These are phyloP conservation scores for Leishmania gerbilli DNA, from an alignment of 208 protist genomes.

Conservation along the genomic window DNA sequence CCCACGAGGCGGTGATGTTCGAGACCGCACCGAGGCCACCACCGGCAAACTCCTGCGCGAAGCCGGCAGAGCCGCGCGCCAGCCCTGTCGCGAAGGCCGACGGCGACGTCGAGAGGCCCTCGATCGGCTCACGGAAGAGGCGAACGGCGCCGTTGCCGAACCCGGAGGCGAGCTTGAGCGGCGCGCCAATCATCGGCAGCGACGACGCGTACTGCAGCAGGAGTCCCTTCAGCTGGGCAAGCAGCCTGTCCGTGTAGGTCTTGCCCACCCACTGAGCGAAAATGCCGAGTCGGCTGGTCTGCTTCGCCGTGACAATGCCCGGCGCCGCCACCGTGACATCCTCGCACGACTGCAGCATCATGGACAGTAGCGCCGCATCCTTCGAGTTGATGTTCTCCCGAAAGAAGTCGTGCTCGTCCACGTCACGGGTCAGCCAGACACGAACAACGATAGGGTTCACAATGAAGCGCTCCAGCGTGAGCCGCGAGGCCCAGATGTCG, in stretches of 20 bases:
- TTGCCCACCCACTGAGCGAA: conserved; percentile 74
- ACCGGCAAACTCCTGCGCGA: conserved; percentile 70
- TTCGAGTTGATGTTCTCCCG: conserved; percentile 65
- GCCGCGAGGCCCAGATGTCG: conserved; percentile 58
- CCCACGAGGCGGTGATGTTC: conserved; percentile 79
- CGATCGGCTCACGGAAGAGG: conserved; percentile 83
- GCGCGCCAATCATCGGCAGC: conserved; percentile 82
- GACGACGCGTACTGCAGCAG: conserved; percentile 89
- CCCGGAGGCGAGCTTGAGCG: conserved; percentile 77
- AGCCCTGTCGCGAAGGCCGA: conserved; percentile 77
- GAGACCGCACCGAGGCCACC: conserved; percentile 80
- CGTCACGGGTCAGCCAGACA: conserved; percentile 82
- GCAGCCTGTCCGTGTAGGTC: conserved; percentile 69
- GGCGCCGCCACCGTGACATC: conserved; percentile 76
- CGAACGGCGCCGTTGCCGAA: conserved; percentile 79
- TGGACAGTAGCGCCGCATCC: conserved; percentile 81
- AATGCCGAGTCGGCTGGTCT: conserved; percentile 56
- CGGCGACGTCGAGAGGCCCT: conserved; percentile 71
- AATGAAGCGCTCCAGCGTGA: conserved; percentile 86
- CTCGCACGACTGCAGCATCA: conserved; percentile 81
- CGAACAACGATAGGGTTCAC: conserved; percentile 85
- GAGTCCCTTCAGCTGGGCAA: conserved; percentile 68
- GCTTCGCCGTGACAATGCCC: conserved; percentile 67
- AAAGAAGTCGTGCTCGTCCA: conserved; percentile 79
- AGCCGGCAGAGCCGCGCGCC: conserved; percentile 66